Conservation (phyloP, 1,284 basidiomycete species). For the Athelia psychrophila region DNA sequence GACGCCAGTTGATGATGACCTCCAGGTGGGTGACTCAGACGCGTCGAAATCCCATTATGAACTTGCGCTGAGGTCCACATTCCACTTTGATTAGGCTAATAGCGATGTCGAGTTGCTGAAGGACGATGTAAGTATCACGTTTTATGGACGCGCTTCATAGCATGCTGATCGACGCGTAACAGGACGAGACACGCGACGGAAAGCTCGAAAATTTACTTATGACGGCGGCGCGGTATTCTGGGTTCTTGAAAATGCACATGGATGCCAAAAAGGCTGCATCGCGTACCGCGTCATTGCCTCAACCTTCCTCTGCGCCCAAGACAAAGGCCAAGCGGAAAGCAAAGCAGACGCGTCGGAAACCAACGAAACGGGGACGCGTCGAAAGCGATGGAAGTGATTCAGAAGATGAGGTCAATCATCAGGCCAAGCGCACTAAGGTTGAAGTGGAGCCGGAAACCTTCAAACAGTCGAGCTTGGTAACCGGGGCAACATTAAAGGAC, state of each 20-base stretch:
- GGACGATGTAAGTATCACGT: not conserved
- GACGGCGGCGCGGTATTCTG: slow-evolving; percentile 61
- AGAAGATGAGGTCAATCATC: slow-evolving; percentile 15
- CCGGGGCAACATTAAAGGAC: slow-evolving; percentile 81
- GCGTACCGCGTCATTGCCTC: slow-evolving; percentile 8
- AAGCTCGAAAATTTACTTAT: slow-evolving; percentile 59
- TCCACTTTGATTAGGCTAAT: no score
- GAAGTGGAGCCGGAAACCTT: slow-evolving; percentile 35
- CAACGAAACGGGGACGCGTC: slow-evolving; percentile 31
- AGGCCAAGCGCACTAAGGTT: slow-evolving; percentile 28
- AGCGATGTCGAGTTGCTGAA: not conserved
- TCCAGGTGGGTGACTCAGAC: slow-evolving; percentile 9
- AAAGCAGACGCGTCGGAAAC: slow-evolving; percentile 13
- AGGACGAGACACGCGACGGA: slow-evolving; percentile 4
- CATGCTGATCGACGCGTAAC: no score
- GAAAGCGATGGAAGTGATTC: slow-evolving; percentile 26
- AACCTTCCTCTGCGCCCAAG: not conserved
- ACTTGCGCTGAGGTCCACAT: not conserved
- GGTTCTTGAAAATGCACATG: slow-evolving; percentile 61
- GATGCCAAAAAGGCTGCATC: slow-evolving; percentile 32
- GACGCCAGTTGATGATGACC: slow-evolving; percentile 6
- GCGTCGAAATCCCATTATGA: not conserved
- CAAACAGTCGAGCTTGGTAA: slow-evolving; percentile 77
- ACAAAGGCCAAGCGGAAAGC: slow-evolving; percentile 32
- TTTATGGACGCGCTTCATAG: slow-evolving; percentile 3